These are phyloP conservation scores for Trypanosoma theileri DNA, from an alignment of 208 protist genomes.

Conservation along the genomic window DNA sequence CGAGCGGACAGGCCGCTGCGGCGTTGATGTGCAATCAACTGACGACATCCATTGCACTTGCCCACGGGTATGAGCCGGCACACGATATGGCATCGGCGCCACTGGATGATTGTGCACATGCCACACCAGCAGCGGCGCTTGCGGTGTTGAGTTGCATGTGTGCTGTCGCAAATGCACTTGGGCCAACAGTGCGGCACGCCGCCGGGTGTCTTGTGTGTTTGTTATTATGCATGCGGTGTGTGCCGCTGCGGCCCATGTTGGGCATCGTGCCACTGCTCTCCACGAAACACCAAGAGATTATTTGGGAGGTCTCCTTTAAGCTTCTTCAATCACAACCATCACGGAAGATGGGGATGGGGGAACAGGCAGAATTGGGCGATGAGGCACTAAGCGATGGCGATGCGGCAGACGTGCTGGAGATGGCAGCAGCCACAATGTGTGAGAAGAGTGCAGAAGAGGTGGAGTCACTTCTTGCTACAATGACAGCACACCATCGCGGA, in stretches of 20 bases:
- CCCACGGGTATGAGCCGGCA: constrained; percentile 54
- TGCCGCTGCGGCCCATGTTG: constrained; percentile 23
- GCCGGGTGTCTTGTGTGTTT: constrained; percentile 62
- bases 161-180: constrained; percentile 24
- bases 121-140: constrained; percentile 16
- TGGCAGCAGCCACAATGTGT: constrained; percentile 9
- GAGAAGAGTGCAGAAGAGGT: constrained; percentile 2
- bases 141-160: constrained; percentile 14
- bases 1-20: constrained; percentile 50
- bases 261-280: constrained; percentile 40
- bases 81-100: constrained; percentile 23
- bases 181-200: constrained; percentile 58
- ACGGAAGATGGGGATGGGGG: background rate
- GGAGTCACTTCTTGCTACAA: constrained; percentile 4
- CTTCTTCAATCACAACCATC: constrained; percentile 1
- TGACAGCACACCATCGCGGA: constrained; percentile 14
- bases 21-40: constrained; percentile 51
- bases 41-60: constrained; percentile 34
- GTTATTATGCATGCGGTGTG: constrained; percentile 30
- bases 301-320: constrained; percentile 21
- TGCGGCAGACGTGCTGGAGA: constrained; percentile 14
- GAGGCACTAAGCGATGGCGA: constrained; percentile 15
- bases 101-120: constrained; percentile 21
- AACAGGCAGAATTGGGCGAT: background rate
- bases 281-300: constrained; percentile 28